A percentile compares a stretch with the other conserved stretches of the same genome.
phyloP scores from a whole-genome alignment of 139 green algal species.

The Coccomyxa sp. region DNA sequence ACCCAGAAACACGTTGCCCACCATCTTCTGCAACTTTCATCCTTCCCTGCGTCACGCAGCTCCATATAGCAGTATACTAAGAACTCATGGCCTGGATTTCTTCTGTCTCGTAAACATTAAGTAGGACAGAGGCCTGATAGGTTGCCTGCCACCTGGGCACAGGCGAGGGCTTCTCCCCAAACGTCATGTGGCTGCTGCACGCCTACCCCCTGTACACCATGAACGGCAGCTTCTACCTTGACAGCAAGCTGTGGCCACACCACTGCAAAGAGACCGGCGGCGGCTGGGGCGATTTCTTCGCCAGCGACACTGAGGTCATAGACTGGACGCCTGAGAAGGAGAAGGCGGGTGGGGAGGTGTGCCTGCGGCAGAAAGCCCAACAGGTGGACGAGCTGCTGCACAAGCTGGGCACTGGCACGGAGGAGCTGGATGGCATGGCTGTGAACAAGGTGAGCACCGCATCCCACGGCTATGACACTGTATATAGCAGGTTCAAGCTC shows the following conservation, averaged over 20 bases:
- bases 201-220: background rate
- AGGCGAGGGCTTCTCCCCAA: background rate
- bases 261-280: background rate
- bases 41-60: too few species aligned
- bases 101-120: too few species aligned
- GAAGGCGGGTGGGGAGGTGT: background rate
- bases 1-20: background rate
- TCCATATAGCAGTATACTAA: too few species aligned
- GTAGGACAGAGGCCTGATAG: too few species aligned
- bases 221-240: background rate
- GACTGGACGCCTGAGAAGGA: background rate
- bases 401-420: background rate
- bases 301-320: background rate
- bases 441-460: background rate
- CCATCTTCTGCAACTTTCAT: background rate
- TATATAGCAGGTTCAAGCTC: too few species aligned
- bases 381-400: background rate
- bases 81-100: too few species aligned
- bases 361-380: background rate
- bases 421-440: background rate
- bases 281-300: background rate
- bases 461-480: too few species aligned
- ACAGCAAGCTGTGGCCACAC: background rate
- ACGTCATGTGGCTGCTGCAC: background rate
- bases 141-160: too few species aligned